Conservation (phyloP, 495 filamentous ascomycete genomes). For the Daldinia loculata region DNA sequence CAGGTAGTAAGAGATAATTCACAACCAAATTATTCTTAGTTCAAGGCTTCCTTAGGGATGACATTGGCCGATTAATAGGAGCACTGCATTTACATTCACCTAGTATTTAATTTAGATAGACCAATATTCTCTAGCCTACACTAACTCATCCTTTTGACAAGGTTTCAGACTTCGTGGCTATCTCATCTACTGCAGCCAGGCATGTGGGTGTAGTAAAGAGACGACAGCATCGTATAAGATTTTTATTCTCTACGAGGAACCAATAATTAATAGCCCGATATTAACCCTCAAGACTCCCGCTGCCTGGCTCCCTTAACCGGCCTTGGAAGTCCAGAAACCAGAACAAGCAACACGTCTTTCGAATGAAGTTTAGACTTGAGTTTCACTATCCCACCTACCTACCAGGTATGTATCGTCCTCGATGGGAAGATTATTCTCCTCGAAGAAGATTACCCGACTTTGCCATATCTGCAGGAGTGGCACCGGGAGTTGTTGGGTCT, state of each 20-base stretch:
- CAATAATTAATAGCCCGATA: neutral
- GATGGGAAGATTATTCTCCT: neutral
- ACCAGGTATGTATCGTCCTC: neutral
- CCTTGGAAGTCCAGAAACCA: too few species aligned
- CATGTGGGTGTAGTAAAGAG: neutral
- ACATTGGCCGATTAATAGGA: too few species aligned
- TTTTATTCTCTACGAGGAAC: neutral
- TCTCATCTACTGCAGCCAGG: too few species aligned
- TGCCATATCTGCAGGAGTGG: neutral
- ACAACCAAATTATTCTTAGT: too few species aligned
- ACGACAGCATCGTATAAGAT: neutral
- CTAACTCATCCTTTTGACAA: too few species aligned
- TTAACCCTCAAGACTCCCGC: neutral
- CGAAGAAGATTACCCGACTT: conserved; percentile 6
- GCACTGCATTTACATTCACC: too few species aligned
- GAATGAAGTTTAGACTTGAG: neutral
- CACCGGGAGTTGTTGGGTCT: neutral
- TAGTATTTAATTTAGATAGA: too few species aligned
- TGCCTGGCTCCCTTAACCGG: neutral
- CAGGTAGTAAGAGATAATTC: too few species aligned
- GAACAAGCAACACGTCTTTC: neutral
- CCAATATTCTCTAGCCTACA: too few species aligned
- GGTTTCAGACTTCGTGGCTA: too few species aligned
- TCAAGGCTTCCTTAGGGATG: too few species aligned
- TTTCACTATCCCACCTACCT: too few species aligned